Evolutionary conservation across 2,329 filamentous ascomycete species (phyloP), one percentile per base, ranked within the genome.

Genomic region (Chrysoporthe puriensis): DNA sequence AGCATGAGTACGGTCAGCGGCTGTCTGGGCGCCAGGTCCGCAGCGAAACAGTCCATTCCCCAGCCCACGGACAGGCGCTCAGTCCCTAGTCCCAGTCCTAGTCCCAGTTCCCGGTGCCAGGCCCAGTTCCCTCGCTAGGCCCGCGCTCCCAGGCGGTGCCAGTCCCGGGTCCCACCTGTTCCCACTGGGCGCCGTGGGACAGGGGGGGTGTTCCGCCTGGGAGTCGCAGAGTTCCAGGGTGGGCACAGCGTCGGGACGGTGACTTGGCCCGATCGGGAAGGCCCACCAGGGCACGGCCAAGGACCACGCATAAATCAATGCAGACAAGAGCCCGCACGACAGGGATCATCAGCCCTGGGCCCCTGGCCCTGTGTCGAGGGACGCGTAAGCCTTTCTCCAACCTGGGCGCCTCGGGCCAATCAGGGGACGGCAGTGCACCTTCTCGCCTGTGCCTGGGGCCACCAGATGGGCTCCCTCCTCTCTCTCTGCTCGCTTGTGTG

Each of bases 331-430:
- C 13, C 21, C 21, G 18, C 59, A 42, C 11, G 42, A 26, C 62
- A 63, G 62, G 62, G 62, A 56, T 63, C 16, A 3, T 14, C 36
- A 34, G 18, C 46, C 61, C 56, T 42, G 8, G 56, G 9, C 34
- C 36, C 34, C 57, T 63, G 50, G 26, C 9, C 46, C 40, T 57
- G 62, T 63, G 50, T 63, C 48, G 42, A 56, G 34, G 62, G 62
- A 63, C 62, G 62, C 62, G 62, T 63, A 63, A 63, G 62, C 62
- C 62, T 63, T 63, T 44, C 32, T 46, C 18, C 48, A 32, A 48
- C 50, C 26, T 48, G 32, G 21, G n/a, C 32, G 5, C 48, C 3
- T 14, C 4, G 4, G 21, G 13, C 57, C 62, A 63, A 63, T 44
- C 48, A 56, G 16, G 14, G 13, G 9, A 54, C n/a, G 9, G 48